Base-by-base conservation (phyloP, 495 filamentous ascomycete species). In the Hypomontagnella monticulosa region DNA sequence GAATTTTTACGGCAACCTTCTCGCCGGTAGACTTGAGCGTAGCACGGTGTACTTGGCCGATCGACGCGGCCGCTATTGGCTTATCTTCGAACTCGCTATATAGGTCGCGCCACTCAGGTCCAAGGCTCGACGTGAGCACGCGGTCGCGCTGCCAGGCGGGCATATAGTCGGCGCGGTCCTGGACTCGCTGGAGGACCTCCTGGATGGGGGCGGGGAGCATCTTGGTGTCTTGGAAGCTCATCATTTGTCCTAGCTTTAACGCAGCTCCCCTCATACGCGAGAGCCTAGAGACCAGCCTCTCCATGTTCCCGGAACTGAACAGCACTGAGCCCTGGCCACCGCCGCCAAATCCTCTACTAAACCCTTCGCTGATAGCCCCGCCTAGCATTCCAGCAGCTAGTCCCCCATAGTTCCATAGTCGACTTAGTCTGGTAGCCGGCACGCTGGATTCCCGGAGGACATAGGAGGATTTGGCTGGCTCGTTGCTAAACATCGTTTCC, bases 141-240 rank as follows among this genome's bases (percentile, higher is more conserved):
- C 88, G 85, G 73, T 99, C 87, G 5, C 94, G 90, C 73, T 99
- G 95, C 58, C 87, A 94, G 19, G 89, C 84, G 0, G 95, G 95
- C 95, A 99, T 99, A 78, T 97, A 99, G 74, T 99, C 95, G 18
- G 95, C 95, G 46, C 91, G 90, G 76, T 99, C 96, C 74, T 99
- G 95, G 0, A 99, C 96, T 1, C 95, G 88, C 71, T 95, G 91
- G 14, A 99, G 82, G 30, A 99, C 91, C 67, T 93, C 84, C 52
- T 92, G 88, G 27, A 99, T 91, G 0, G 90, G 85, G 1, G 83
- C 86, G 4, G 95, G 95, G 0, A 99, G 85, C 89, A 98, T 91
- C 72, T 97, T 97, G n/a, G 91, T 87, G 75, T 99, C 93, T 87
- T 99, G 95, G 71, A 99, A 93, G 70, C 91, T 95, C 79, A 99